Base-by-base conservation (phyloP, 495 filamentous ascomycete genomes). In the Penicillium desertorum region DNA sequence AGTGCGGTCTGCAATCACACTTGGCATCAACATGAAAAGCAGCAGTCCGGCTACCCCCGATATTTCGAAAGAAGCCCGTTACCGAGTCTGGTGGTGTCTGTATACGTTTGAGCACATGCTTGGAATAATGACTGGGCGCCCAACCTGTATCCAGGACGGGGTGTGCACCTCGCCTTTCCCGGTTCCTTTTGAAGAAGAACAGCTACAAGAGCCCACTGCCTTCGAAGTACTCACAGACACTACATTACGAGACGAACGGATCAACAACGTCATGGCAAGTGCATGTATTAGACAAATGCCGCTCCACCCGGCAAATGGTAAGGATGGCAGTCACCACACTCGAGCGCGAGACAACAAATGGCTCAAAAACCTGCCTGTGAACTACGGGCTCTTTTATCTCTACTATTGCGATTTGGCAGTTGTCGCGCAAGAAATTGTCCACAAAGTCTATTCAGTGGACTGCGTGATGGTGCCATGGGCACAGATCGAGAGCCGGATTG, bases 11-110 rank as follows among this genome's bases (percentile, higher is more conserved):
- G 83, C 81, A 9, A 76, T 83, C 44, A 79, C 81, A 2, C 76
- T 88, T 11, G 86, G 85, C 8, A 74, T 89, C 20, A 85, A 88
- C 60, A 73, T 88, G 62, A 83, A 84, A 39, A 88, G 79, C 59
- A 79, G 80, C 23, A 81, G 77, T 45, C 71, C 75, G 17, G 64
- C 70, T 2, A 76, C 83, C 2, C 59, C 74, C 8, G 76, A 81
- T 54, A 62, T 76, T 12, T 78, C 85, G n/a, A 85, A 83, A 62
- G 86, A 88, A 62, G 75, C 81, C 48, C 79, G 85, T 43, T 80
- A 84, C 48, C 81, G 82, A 39, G 76, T 88, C 17, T 88, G 85
- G 85, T 88, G 84, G 81, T 81, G 83, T 34, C 58, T 88, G 4
- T 86, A 84, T 56, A 80, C 75, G 1, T 75, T 87, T 49, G 86